These are phyloP conservation scores for Globisporangium megalacanthum DNA, from an alignment of 352 stramenopile species.

Conservation along the genomic window DNA sequence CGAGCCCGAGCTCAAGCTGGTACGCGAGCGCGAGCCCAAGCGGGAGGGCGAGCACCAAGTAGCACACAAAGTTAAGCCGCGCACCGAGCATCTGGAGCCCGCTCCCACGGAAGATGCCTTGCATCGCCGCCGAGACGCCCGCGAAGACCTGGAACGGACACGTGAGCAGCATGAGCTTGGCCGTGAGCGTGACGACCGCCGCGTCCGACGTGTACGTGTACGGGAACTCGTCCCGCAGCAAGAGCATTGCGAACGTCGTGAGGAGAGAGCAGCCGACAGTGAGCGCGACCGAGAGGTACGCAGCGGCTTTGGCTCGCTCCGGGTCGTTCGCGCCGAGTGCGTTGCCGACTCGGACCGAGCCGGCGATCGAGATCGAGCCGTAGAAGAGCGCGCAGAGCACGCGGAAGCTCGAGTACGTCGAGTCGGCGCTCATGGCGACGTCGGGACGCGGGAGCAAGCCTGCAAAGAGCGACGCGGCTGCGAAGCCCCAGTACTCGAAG, in stretches of 20 bases:
- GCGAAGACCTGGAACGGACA: conserved; percentile 82
- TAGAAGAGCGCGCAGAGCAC: conserved; percentile 70
- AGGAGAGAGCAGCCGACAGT: conserved; percentile 34
- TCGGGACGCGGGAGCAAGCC: conserved; percentile 71
- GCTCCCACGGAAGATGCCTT: conserved; percentile 78
- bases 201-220: conserved; percentile 60
- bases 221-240: conserved; percentile 43
- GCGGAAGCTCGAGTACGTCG: conserved; percentile 72
- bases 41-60: conserved; percentile 77
- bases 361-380: conserved; percentile 54
- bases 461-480: conserved; percentile 60
- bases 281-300: conserved; percentile 49
- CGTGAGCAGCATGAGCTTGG: conserved; percentile 58
- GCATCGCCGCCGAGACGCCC: conserved; percentile 54
- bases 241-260: conserved; percentile 54
- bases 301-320: conserved; percentile 58
- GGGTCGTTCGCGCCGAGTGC: conserved; percentile 79
- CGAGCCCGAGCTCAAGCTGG: conserved; percentile 45
- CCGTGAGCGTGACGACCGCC: conserved; percentile 44
- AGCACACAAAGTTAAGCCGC: conserved; percentile 83
- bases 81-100: conserved; percentile 79
- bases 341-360: conserved; percentile 81
- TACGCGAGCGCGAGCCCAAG: conserved; percentile 72
- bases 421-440: conserved; percentile 81
- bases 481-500: conserved; percentile 86